Evolutionary conservation across 1,139 yeast species (phyloP), one percentile per base, ranked within the genome.

Genomic region (Yamadazyma membranifaciens): DNA sequence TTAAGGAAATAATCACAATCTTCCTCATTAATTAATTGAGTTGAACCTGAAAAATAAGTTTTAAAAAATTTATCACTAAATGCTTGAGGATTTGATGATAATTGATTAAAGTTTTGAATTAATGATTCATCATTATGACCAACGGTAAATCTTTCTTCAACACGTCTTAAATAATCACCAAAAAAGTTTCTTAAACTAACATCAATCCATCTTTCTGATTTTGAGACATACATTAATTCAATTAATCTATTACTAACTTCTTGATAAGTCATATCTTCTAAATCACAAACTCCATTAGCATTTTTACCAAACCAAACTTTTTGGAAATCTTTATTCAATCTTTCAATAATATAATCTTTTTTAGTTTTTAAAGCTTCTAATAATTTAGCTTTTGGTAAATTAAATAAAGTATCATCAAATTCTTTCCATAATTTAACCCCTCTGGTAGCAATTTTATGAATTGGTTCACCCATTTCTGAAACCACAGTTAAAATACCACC

Each of bases 381-480:
- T 50, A 94, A 70, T 71, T 92, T 92, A 65, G 81, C 80, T 75
- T 91, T 89, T 60, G 98, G 97, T 63, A 89, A 76, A 57, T 80
- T 77, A 77, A 92, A 92, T 54, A 92, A 81, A 38, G 96, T 87
- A 54, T 88, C 94, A 66, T 92, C 99, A 70, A 92, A 75, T 68
- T 92, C 98, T 63, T 85, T 85, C 99, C 99, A 92, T 62, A 92
- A 81, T 67, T 87, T 64, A 48, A 92, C 98, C 75, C 97, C 98
- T 66, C 98, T 86, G 44, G 99, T 92, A 31, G 98, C 98, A 57
- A 92, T 80, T 74, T 92, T 92, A 71, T 92, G 99, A 60, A 92
- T 92, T 59, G 98, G 98, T 73, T 92, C 98, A 63, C 99, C 98
- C 98, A 92, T 92, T 75, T 92, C 99, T 26, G 98, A 91, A 62